Conservation (phyloP, 495 filamentous ascomycete species). For the Penicillium parvum region DNA sequence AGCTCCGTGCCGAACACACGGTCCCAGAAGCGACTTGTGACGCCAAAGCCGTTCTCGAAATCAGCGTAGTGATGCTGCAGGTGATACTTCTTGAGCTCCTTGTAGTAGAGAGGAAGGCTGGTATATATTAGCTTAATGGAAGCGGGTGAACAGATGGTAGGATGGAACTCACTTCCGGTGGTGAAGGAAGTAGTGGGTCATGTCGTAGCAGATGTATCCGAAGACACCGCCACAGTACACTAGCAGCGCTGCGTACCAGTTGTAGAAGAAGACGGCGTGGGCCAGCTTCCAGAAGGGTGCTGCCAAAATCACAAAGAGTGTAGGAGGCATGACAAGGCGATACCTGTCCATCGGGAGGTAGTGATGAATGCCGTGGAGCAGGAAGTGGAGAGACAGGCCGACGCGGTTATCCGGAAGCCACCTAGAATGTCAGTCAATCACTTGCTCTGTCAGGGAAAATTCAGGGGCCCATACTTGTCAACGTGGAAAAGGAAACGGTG, state of each 20-base stretch:
- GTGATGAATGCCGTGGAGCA: conserved; percentile 96
- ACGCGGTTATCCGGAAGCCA: conserved; percentile 89
- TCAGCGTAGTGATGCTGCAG: conserved; percentile 96
- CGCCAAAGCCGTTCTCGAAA: conserved; percentile 95
- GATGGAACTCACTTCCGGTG: conserved; percentile 69
- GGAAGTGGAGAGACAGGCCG: conserved; percentile 83
- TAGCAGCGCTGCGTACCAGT: conserved; percentile 74
- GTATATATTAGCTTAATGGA: conserved; percentile 10
- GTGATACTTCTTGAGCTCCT: conserved; percentile 91
- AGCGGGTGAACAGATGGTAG: background rate
- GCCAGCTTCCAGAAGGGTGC: conserved; percentile 91
- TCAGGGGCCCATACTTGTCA: conserved; percentile 79
- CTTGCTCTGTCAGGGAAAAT: conserved; percentile 5
- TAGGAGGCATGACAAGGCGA: conserved; percentile 94
- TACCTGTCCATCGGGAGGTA: conserved; percentile 98
- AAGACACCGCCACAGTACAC: conserved; percentile 89
- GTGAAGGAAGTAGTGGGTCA: conserved; percentile 99
- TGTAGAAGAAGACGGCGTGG: conserved; percentile 74
- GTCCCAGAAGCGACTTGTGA: conserved; percentile 98
- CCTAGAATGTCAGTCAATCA: conserved; percentile 36
- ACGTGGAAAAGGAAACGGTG: conserved; percentile 94
- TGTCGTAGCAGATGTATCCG: conserved; percentile 92
- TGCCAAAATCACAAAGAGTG: conserved; percentile 80
- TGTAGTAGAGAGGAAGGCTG: conserved; percentile 80
- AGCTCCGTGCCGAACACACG: conserved; percentile 85